Conservation (phyloP, 2,329 filamentous ascomycete species). For the Cordyceps cateniannulata region DNA sequence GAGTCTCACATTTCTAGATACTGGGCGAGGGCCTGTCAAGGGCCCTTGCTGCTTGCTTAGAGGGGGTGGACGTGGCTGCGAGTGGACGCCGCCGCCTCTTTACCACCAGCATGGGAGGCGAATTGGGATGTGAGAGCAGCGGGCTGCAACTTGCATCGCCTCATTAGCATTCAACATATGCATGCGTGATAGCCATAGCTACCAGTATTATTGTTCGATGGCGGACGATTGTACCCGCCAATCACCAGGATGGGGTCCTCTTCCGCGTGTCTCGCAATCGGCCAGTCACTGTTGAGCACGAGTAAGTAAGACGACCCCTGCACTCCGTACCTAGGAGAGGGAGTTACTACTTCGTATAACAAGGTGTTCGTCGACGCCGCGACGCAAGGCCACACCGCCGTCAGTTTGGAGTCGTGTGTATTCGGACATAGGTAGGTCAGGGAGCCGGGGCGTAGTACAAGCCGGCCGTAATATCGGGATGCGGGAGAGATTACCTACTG, state of each 20-base stretch:
- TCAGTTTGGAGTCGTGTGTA: not conserved
- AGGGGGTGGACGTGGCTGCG: not conserved
- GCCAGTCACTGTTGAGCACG: not conserved
- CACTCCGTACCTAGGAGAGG: not conserved
- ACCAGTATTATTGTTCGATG: not conserved
- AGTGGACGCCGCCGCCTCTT: not conserved
- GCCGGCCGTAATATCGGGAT: not conserved
- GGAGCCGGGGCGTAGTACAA: not conserved
- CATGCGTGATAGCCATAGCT: too few relatives aligned
- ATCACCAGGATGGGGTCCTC: not conserved
- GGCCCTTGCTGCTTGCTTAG: not conserved
- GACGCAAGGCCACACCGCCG: not conserved
- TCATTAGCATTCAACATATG: not conserved
- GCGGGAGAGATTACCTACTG: not conserved
- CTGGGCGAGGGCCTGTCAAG: not conserved
- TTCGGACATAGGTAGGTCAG: not conserved
- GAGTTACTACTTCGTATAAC: not conserved
- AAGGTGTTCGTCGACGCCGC: not conserved
- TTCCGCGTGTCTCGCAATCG: not conserved
- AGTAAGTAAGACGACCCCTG: too few relatives aligned
- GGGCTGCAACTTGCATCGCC: not conserved
- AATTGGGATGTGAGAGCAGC: too few relatives aligned
- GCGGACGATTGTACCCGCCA: not conserved
- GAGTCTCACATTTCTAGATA: not conserved
- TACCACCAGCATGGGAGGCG: conserved; percentile 4